phyloP scores from a whole-genome alignment of 805 yeast species.

The Candida argentea region DNA sequence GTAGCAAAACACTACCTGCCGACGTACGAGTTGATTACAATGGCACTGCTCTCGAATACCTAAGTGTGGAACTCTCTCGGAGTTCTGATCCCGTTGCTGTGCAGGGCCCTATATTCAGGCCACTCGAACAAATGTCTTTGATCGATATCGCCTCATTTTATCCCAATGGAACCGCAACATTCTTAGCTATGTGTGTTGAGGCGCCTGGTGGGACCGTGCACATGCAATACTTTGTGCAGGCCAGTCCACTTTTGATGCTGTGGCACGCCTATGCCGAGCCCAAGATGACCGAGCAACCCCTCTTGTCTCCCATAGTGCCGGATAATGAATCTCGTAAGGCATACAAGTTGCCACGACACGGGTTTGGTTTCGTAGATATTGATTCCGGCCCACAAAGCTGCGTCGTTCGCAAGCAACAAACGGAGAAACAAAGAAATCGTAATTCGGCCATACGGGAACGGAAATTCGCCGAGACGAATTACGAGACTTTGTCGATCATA shows the following conservation, averaged over 20 bases:
- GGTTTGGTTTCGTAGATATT: constrained; percentile 20
- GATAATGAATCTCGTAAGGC: neutral
- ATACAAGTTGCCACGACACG: constrained; percentile 12
- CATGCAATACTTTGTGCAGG: constrained; percentile 14
- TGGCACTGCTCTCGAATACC: neutral
- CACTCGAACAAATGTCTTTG: neutral
- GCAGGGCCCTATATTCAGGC: constrained; percentile 19
- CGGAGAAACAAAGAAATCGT: neutral
- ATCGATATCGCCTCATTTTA: constrained; percentile 9
- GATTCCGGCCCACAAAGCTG: constrained; percentile 2
- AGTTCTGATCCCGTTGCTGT: too few species aligned
- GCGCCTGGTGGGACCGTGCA: constrained; percentile 3
- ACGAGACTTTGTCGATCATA: neutral
- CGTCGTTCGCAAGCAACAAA: constrained; percentile 3
- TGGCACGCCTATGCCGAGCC: neutral
- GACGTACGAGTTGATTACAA: constrained; percentile 6
- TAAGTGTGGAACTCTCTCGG: too few species aligned
- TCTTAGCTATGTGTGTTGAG: constrained; percentile 8
- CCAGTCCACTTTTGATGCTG: constrained; percentile 19
- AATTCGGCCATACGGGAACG: constrained; percentile 1
- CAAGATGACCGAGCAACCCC: neutral
- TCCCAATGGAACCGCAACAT: constrained; percentile 7
- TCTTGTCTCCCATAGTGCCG: neutral
- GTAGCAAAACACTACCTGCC: constrained; percentile 3
- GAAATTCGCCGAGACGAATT: neutral